Percentiles rank a stretch among this genome's conserved stretches.
These are phyloP conservation scores for Ascochyta viciae-villosae DNA, from an alignment of 2,329 filamentous ascomycete genomes.

Conservation along the genomic window DNA sequence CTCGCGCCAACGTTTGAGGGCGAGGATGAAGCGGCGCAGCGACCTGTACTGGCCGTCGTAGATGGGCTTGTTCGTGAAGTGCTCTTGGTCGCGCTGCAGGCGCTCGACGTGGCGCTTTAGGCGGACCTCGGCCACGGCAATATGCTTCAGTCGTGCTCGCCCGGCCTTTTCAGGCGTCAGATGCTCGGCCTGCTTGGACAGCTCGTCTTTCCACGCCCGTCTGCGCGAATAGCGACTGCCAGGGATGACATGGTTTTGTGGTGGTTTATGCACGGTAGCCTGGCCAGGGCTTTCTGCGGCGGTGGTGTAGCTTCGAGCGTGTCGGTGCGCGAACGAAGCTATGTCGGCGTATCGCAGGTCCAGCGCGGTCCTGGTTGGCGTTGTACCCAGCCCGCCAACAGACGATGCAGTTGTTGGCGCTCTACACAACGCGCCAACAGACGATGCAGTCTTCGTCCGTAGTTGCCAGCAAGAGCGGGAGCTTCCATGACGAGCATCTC, in stretches of 20 bases:
- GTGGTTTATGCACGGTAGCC: not conserved
- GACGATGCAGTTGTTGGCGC: no score
- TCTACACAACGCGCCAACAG: no score
- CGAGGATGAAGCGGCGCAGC: slow-evolving; percentile 35
- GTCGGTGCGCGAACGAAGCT: slow-evolving; percentile 24
- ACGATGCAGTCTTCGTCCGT: not conserved
- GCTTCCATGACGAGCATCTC: no score
- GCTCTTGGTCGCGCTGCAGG: not conserved
- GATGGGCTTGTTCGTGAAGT: slow-evolving; percentile 3
- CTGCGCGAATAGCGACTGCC: slow-evolving; percentile 7
- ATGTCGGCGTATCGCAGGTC: slow-evolving; percentile 37
- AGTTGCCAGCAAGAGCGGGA: not conserved
- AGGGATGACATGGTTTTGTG: not conserved
- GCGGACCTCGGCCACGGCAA: slow-evolving; percentile 10
- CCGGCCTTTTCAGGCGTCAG: slow-evolving; percentile 9
- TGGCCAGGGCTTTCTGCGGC: not conserved
- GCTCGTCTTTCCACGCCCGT: slow-evolving; percentile 2
- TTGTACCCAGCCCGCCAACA: not conserved
- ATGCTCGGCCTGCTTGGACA: not conserved
- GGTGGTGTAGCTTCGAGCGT: slow-evolving; percentile 20
- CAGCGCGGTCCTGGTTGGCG: not conserved
- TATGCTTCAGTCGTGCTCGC: slow-evolving; percentile 16
- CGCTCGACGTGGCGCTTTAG: not conserved
- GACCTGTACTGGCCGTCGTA: slow-evolving; percentile 40
- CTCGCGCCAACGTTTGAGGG: slow-evolving; percentile 20